Evolutionary conservation across 345 rosid genomes (phyloP).

Genomic region (Rubroshorea leprosula): DNA sequence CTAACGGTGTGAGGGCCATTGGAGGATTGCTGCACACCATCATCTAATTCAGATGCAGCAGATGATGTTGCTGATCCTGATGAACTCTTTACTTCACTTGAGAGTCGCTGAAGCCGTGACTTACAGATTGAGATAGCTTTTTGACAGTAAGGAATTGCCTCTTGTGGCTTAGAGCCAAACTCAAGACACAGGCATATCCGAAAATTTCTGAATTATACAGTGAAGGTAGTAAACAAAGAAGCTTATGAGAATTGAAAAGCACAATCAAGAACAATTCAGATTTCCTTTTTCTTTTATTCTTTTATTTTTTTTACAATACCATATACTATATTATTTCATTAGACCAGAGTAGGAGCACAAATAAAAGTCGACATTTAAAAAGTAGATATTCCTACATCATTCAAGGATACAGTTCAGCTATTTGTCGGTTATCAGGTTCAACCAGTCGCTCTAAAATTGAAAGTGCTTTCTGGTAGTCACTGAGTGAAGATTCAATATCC

Average conservation of each 20-base stretch:
- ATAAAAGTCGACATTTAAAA: neutral
- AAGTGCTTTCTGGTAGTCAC: slow-evolving; percentile 74
- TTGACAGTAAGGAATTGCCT: slow-evolving; percentile 76
- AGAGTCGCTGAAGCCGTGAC: slow-evolving; percentile 50
- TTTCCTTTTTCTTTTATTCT: too few relatives aligned
- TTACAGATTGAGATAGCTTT: slow-evolving; percentile 78
- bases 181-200: slow-evolving; percentile 82
- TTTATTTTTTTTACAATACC: neutral
- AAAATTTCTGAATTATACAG: slow-evolving; percentile 60
- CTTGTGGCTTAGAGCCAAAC: slow-evolving; percentile 67
- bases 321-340: neutral
- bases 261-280: too few relatives aligned
- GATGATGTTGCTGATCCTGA: slow-evolving; percentile 45
- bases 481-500: slow-evolving; percentile 89
- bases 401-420: slow-evolving; percentile 91
- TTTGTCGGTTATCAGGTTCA: slow-evolving; percentile 78
- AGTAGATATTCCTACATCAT: slow-evolving; percentile 1
- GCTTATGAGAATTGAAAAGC: neutral
- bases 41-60: slow-evolving; percentile 45
- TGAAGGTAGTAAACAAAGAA: slow-evolving; percentile 30
- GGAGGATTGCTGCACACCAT: slow-evolving; percentile 53
- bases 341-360: neutral
- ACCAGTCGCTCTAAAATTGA: slow-evolving; percentile 66
- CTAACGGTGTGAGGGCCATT: slow-evolving; percentile 36
- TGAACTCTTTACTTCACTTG: slow-evolving; percentile 45